A percentile compares a stretch with the other conserved stretches of the same genome.
phyloP scores from a whole-genome alignment of 2,329 filamentous ascomycete genomes.

The Bimuria novae-zelandiae region DNA sequence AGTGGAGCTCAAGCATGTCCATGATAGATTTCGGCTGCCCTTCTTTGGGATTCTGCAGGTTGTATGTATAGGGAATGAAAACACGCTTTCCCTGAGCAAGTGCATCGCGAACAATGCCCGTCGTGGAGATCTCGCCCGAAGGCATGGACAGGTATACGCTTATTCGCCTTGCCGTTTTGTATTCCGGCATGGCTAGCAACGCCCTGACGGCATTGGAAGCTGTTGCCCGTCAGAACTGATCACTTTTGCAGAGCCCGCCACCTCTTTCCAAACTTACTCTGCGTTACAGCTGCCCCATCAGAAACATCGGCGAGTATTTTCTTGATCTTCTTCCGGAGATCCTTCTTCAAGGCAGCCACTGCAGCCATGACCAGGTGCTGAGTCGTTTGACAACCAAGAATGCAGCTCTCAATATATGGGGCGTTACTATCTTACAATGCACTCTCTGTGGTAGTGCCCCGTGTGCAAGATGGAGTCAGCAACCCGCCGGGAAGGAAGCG shows the following conservation, averaged over 20 bases:
- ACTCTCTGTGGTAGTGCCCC: no score
- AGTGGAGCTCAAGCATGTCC: constrained; percentile 88
- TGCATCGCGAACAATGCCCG: constrained; percentile 79
- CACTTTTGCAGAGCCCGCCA: background rate
- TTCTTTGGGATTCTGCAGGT: constrained; percentile 47
- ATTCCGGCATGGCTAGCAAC: constrained; percentile 72
- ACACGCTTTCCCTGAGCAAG: constrained; percentile 78
- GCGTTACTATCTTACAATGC: no score
- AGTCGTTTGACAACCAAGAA: background rate
- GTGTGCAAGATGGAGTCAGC: background rate
- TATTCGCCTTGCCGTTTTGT: constrained; percentile 73
- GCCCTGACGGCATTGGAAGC: constrained; percentile 68
- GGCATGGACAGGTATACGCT: constrained; percentile 96
- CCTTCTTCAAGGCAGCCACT: constrained; percentile 72
- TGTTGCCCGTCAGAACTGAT: constrained; percentile 45
- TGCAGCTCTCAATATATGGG: no score
- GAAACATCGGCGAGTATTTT: constrained; percentile 65
- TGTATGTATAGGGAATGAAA: constrained; percentile 88
- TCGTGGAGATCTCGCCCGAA: constrained; percentile 80
- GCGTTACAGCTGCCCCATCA: constrained; percentile 64
- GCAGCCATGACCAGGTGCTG: constrained; percentile 48
- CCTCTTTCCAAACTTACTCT: constrained; percentile 65
- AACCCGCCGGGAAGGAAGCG: background rate
- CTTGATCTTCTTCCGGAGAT: constrained; percentile 73
- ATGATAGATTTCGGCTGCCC: constrained; percentile 70